These are phyloP conservation scores for Plasmodium malariae DNA, from an alignment of 169 alveolate species.

Conservation along the genomic window DNA sequence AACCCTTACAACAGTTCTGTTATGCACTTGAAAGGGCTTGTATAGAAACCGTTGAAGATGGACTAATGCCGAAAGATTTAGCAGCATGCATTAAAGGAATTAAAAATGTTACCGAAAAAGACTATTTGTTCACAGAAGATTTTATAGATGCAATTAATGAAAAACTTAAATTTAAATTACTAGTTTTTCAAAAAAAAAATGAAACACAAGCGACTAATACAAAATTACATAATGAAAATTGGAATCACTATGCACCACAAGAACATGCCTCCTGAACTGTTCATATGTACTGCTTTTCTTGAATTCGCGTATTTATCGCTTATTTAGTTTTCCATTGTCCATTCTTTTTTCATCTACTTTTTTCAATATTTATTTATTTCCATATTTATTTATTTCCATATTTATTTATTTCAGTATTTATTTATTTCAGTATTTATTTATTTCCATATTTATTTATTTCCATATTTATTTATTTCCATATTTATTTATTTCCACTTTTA, in stretches of 20 bases:
- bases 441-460: background rate
- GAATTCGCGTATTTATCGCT: too few species aligned
- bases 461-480: background rate
- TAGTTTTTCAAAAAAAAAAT: constrained; percentile 59
- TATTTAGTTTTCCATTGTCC: too few species aligned
- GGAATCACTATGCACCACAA: constrained; percentile 83
- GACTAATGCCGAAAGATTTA: constrained; percentile 95
- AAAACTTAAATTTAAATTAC: constrained; percentile 75
- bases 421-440: background rate
- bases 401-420: background rate
- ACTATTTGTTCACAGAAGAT: constrained; percentile 77
- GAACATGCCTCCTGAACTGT: constrained; percentile 80
- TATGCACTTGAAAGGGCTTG: constrained; percentile 91
- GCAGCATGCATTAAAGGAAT: constrained; percentile 82
- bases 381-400: background rate
- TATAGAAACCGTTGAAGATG: constrained; percentile 92
- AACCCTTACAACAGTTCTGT: constrained; percentile 87
- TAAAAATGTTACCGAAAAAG: constrained; percentile 76
- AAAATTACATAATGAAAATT: constrained; percentile 78
- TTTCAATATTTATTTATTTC: background rate
- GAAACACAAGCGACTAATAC: constrained; percentile 30
- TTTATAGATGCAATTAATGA: constrained; percentile 80
- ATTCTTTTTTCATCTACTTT: too few species aligned
- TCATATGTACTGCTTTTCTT: too few species aligned
- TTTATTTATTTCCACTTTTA: too few species aligned